Percentiles rank a stretch among this genome's conserved stretches.
Evolutionary conservation across 306 rosid genomes (phyloP).

Genomic region (Glycine soja): DNA sequence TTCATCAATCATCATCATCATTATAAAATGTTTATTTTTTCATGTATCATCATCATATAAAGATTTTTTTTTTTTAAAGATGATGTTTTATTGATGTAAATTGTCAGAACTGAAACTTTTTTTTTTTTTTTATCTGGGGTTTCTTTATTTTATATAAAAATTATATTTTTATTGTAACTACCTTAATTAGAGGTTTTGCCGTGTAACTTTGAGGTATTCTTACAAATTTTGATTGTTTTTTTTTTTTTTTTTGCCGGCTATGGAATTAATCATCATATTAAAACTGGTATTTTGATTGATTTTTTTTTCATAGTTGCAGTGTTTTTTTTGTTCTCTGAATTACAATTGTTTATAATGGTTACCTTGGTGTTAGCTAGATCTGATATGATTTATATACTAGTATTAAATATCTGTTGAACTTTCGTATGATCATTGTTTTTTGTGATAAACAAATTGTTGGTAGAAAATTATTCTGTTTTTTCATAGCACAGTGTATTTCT

Average conservation of each 20-base stretch:
- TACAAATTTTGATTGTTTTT: too few relatives aligned
- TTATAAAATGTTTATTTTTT: neutral
- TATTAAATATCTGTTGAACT: neutral
- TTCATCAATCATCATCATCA: neutral
- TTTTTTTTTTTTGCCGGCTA: too few relatives aligned
- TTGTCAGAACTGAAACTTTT: neutral
- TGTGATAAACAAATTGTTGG: neutral
- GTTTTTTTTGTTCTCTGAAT: neutral
- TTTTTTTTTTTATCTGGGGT: neutral
- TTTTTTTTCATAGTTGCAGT: neutral
- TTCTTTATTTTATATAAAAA: neutral
- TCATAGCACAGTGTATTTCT: slow-evolving; percentile 8
- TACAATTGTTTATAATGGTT: too few relatives aligned
- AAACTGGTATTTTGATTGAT: neutral
- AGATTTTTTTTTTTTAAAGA: too few relatives aligned
- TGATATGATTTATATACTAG: neutral
- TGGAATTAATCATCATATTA: neutral
- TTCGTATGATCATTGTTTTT: neutral
- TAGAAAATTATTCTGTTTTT: slow-evolving; percentile 1
- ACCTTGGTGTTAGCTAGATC: slow-evolving; percentile 19
- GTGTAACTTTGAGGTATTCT: too few relatives aligned
- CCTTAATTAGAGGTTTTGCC: too few relatives aligned
- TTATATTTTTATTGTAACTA: neutral
- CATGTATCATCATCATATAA: neutral
- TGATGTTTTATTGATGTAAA: slow-evolving; percentile 2